phyloP scores from a whole-genome alignment of 768 basidiomycete genomes.

The Infundibulicybe gibba region DNA sequence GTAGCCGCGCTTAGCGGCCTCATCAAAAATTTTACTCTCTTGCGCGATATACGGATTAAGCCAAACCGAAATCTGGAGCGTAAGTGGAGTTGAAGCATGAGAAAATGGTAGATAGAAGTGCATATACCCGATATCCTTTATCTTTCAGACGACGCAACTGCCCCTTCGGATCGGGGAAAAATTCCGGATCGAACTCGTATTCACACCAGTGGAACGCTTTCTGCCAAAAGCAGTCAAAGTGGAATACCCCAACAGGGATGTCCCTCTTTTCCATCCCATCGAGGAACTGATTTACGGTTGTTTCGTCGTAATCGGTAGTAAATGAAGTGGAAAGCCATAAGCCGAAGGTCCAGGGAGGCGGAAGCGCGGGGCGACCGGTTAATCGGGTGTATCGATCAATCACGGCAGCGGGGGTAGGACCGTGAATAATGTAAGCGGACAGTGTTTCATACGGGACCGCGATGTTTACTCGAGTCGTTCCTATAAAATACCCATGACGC shows the following conservation, averaged over 20 bases:
- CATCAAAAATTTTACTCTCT: conserved; percentile 36
- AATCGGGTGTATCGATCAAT: conserved; percentile 29
- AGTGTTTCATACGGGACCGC: conserved; percentile 34
- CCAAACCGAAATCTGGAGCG: conserved; percentile 21
- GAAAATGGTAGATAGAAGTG: conserved; percentile 8
- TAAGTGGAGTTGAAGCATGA: background rate
- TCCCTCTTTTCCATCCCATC: conserved; percentile 37
- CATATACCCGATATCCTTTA: conserved; percentile 36
- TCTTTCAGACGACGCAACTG: conserved; percentile 30
- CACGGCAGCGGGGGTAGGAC: conserved; percentile 25
- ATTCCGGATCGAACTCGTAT: conserved; percentile 42
- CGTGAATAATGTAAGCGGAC: conserved; percentile 39
- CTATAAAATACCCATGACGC: conserved; percentile 12
- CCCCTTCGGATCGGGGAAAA: conserved; percentile 40
- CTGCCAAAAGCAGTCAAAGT: conserved; percentile 44
- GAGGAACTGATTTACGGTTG: conserved; percentile 40
- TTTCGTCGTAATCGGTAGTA: conserved; percentile 39
- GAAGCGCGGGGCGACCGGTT: conserved; percentile 38
- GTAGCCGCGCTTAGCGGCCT: conserved; percentile 37
- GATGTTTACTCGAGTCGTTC: conserved; percentile 24
- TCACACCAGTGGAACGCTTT: conserved; percentile 33
- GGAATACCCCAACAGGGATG: conserved; percentile 38
- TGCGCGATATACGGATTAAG: conserved; percentile 43
- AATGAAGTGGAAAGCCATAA: conserved; percentile 48
- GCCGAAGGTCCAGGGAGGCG: conserved; percentile 46